These are phyloP conservation scores for Penicillium polonicum DNA, from an alignment of 2,329 filamentous ascomycete species.

Conservation along the genomic window DNA sequence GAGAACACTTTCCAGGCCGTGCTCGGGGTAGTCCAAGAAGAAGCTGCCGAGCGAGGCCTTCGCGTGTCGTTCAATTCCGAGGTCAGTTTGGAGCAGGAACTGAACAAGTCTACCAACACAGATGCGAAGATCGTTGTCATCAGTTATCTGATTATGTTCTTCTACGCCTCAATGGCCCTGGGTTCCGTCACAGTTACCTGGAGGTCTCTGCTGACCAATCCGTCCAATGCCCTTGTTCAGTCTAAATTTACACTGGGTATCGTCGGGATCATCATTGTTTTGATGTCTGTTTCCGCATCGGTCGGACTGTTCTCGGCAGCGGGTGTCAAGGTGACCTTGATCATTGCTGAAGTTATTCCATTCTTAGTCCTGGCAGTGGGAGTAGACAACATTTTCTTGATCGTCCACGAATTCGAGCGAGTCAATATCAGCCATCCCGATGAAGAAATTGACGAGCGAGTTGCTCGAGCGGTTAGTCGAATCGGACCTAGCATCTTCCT, in stretches of 20 bases:
- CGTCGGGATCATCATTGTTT: slow-evolving; percentile 87
- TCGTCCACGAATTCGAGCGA: slow-evolving; percentile 96
- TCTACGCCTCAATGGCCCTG: slow-evolving; percentile 90
- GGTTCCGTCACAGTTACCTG: slow-evolving; percentile 82
- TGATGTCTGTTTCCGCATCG: slow-evolving; percentile 95
- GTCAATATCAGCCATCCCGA: slow-evolving; percentile 91
- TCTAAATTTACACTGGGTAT: slow-evolving; percentile 97
- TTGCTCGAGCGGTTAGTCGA: slow-evolving; percentile 83
- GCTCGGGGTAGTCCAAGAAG: slow-evolving; percentile 73
- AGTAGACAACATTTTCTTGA: slow-evolving; percentile 98
- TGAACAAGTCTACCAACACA: slow-evolving; percentile 98
- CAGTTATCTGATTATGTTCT: slow-evolving; percentile 98
- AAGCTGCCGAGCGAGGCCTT: slow-evolving; percentile 75
- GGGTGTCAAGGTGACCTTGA: slow-evolving; percentile 90
- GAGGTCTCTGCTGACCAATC: slow-evolving; percentile 75
- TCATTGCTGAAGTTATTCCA: slow-evolving; percentile 97
- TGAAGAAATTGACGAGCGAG: slow-evolving; percentile 78
- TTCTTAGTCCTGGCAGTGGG: slow-evolving; percentile 95
- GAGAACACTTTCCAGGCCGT: slow-evolving; percentile 74
- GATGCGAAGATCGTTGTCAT: slow-evolving; percentile 95
- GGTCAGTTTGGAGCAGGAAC: slow-evolving; percentile 88
- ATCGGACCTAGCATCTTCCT: slow-evolving; percentile 97
- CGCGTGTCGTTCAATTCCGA: slow-evolving; percentile 93
- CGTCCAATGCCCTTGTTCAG: slow-evolving; percentile 81
- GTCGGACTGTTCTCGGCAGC: slow-evolving; percentile 91